Conservation (phyloP, 2,329 filamentous ascomycete species). For the Byssoonygena ceratinophila region DNA sequence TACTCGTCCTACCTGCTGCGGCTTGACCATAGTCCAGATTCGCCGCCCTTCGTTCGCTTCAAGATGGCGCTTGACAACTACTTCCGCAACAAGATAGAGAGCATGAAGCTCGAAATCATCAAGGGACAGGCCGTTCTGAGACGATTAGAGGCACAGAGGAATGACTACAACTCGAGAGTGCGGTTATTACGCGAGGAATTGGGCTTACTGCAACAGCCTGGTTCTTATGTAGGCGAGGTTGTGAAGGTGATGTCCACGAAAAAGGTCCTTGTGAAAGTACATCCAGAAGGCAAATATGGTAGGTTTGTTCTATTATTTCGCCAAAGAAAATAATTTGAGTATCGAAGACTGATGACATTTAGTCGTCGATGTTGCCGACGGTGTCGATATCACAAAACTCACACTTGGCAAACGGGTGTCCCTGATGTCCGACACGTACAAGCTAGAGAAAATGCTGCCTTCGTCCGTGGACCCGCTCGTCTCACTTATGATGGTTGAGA, state of each 20-base stretch:
- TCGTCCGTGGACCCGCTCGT: conserved; percentile 97
- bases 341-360: not conserved
- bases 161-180: conserved; percentile 98
- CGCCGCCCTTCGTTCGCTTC: conserved; percentile 22
- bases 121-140: conserved; percentile 93
- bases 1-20: not conserved
- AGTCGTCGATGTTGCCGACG: conserved; percentile 95
- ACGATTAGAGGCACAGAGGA: conserved; percentile 90
- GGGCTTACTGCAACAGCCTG: conserved; percentile 88
- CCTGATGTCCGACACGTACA: conserved; percentile 92
- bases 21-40: too few species aligned
- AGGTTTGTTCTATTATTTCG: conserved; percentile 32
- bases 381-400: conserved; percentile 88
- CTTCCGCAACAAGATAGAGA: conserved; percentile 99
- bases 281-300: conserved; percentile 99
- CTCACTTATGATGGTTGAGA: conserved; percentile 99
- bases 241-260: conserved; percentile 99
- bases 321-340: not conserved
- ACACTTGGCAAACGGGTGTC: conserved; percentile 96
- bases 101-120: conserved; percentile 99
- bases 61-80: conserved; percentile 98
- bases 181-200: conserved; percentile 90
- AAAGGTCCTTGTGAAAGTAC: conserved; percentile 97
- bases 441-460: conserved; percentile 95
- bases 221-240: conserved; percentile 97